Evolutionary conservation across 768 basidiomycete species (phyloP).

Genomic region (Auriscalpium microsporum): DNA sequence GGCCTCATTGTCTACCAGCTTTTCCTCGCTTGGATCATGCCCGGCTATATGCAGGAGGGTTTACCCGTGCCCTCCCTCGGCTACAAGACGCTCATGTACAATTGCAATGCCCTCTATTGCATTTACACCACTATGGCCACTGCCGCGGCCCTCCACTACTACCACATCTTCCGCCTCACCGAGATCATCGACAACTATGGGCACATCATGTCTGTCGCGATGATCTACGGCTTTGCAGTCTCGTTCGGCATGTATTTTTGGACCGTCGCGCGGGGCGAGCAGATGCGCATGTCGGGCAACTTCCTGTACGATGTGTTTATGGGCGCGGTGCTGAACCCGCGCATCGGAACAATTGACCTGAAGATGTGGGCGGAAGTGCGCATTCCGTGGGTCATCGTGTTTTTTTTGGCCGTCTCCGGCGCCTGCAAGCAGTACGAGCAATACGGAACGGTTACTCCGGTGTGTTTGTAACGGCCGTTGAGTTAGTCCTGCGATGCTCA

Average conservation of each 20-base stretch:
- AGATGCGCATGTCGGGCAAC: constrained; percentile 91
- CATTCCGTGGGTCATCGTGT: constrained; percentile 94
- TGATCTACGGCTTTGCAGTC: constrained; percentile 82
- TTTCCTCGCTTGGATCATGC: constrained; percentile 81
- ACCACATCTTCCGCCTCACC: constrained; percentile 79
- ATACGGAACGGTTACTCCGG: constrained; percentile 86
- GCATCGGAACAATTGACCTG: constrained; percentile 83
- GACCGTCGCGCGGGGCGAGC: constrained; percentile 66
- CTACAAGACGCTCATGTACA: constrained; percentile 90
- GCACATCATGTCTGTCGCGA: constrained; percentile 89
- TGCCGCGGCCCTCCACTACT: constrained; percentile 67
- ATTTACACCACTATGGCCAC: constrained; percentile 79
- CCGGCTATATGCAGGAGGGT: constrained; percentile 89
- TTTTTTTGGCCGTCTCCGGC: constrained; percentile 87
- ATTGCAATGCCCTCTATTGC: constrained; percentile 88
- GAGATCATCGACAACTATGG: constrained; percentile 96
- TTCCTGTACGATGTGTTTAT: constrained; percentile 94
- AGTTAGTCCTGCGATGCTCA: neutral
- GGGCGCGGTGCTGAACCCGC: constrained; percentile 92
- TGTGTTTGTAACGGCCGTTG: constrained; percentile 20
- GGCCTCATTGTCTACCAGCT: constrained; percentile 87
- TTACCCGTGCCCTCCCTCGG: constrained; percentile 91
- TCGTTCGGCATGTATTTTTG: constrained; percentile 76
- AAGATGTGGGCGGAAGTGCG: constrained; percentile 99
- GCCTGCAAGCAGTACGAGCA: constrained; percentile 93